These are phyloP conservation scores for Debaryomycetaceae sp. DNA, from an alignment of 1,139 yeast genomes.

Conservation along the genomic window DNA sequence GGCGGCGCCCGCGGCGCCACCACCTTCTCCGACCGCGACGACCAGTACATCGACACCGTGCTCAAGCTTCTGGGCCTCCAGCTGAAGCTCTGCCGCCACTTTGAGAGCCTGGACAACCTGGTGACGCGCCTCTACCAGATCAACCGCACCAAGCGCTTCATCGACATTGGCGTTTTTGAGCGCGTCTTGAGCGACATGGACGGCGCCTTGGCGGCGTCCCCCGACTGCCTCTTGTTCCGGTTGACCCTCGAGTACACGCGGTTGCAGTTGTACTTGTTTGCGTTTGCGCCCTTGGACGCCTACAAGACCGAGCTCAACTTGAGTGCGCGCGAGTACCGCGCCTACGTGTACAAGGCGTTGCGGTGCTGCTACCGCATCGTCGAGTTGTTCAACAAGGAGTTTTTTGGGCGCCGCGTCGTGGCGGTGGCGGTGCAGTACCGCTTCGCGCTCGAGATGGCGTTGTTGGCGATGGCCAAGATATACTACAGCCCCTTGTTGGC, in stretches of 20 bases:
- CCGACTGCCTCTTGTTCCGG: conserved; percentile 19
- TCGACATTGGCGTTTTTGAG: conserved; percentile 43
- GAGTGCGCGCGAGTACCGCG: conserved; percentile 25
- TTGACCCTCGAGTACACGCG: conserved; percentile 37
- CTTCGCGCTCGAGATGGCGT: conserved; percentile 34
- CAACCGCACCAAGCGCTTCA: conserved; percentile 26
- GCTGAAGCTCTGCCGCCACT: conserved; percentile 37
- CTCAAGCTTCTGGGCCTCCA: conserved; percentile 39
- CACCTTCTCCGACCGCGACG: conserved; percentile 15
- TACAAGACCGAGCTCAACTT: conserved; percentile 19
- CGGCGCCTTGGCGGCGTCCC: conserved; percentile 5
- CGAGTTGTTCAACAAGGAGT: conserved; percentile 19
- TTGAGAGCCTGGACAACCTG: conserved; percentile 28
- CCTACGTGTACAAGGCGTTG: conserved; percentile 26
- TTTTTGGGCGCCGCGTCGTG: conserved; percentile 19
- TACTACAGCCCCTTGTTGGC: conserved; percentile 35
- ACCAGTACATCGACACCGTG: conserved; percentile 36
- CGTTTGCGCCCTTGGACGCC: conserved; percentile 20
- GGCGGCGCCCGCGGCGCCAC: conserved; percentile 13
- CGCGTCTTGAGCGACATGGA: conserved; percentile 32
- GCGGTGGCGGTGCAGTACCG: conserved; percentile 40
- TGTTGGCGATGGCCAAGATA: conserved; percentile 29
- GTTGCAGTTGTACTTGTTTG: conserved; percentile 36
- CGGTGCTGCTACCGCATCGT: conserved; percentile 27
- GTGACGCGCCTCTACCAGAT: conserved; percentile 15